phyloP scores from a whole-genome alignment of 2,329 filamentous ascomycete species.

The Rasamsonia emersonii region DNA sequence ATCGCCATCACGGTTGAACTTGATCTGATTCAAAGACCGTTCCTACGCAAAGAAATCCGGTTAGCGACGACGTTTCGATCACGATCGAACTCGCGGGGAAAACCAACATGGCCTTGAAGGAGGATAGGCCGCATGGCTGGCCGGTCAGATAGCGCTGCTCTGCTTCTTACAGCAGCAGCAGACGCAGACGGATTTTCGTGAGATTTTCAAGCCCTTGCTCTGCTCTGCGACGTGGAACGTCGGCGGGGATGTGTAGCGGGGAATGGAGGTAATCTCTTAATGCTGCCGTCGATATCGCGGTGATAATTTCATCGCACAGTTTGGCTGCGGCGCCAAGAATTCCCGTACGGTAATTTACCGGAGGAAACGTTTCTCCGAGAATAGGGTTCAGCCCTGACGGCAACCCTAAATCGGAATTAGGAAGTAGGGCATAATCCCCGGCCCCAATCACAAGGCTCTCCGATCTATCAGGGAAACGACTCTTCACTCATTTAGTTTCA shows the following conservation, averaged over 20 bases:
- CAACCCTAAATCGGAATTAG: no score
- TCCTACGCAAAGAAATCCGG: constrained; percentile 45
- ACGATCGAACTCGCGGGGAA: constrained; percentile 6
- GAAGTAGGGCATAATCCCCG: no score
- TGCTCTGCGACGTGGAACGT: constrained; percentile 15
- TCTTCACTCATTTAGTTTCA: no score
- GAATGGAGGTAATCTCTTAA: constrained; percentile 13
- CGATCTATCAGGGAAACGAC: no score
- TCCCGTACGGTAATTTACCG: constrained; percentile 8
- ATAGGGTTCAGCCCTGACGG: no score
- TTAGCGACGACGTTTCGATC: not conserved
- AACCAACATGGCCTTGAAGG: constrained; percentile 75
- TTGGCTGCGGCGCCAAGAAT: constrained; percentile 26
- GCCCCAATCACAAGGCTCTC: no score
- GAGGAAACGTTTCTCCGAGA: constrained; percentile 2
- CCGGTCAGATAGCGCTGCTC: constrained; percentile 14
- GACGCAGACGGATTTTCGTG: constrained; percentile 11
- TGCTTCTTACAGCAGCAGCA: constrained; percentile 11
- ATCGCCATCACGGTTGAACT: constrained; percentile 93
- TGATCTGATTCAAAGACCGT: constrained; percentile 91
- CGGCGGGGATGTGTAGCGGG: constrained; percentile 10
- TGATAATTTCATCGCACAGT: constrained; percentile 36
- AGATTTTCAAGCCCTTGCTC: constrained; percentile 16
- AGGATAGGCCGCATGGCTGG: constrained; percentile 90
- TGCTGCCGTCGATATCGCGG: constrained; percentile 22